A percentile compares a stretch with the other conserved stretches of the same genome.
Conservation (phyloP, 805 yeast genomes). For the Cyberlindnera lachancei region DNA sequence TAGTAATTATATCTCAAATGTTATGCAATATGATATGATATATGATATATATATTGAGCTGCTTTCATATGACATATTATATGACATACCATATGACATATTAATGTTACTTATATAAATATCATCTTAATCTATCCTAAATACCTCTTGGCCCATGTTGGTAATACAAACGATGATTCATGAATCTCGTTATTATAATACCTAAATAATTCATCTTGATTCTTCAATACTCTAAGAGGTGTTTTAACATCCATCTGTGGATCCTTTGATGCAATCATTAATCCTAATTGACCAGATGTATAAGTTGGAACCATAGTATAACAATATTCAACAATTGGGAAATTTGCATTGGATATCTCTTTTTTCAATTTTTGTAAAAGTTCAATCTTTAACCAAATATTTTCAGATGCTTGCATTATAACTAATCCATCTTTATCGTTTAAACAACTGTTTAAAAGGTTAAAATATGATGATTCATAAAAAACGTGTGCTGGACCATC, state of each 20-base stretch:
- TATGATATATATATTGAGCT: too few species aligned
- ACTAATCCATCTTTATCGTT: slow-evolving; percentile 58
- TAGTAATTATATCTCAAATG: too few species aligned
- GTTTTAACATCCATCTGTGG: slow-evolving; percentile 33
- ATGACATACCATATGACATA: too few species aligned
- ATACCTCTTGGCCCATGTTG: slow-evolving; percentile 60
- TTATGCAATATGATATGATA: too few species aligned
- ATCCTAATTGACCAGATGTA: slow-evolving; percentile 83
- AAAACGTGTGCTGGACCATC: slow-evolving; percentile 93
- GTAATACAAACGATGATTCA: slow-evolving; percentile 66
- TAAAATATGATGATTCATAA: slow-evolving; percentile 71
- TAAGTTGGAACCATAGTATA: slow-evolving; percentile 83
- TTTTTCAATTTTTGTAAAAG: slow-evolving; percentile 42
- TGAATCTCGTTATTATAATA: slow-evolving; percentile 68
- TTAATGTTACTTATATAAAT: too few species aligned
- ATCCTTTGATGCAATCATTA: slow-evolving; percentile 64
- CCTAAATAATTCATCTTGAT: slow-evolving; percentile 43
- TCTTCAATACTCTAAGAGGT: slow-evolving; percentile 44
- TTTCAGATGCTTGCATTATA: slow-evolving; percentile 67
- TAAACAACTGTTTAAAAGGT: slow-evolving; percentile 56
- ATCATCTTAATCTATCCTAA: background rate
- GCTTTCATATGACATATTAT: too few species aligned
- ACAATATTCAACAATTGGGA: slow-evolving; percentile 55
- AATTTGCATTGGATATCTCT: slow-evolving; percentile 44
- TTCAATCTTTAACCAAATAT: slow-evolving; percentile 63